These are phyloP conservation scores for Pichia sp. DNA, from an alignment of 1,139 yeast species.

Conservation along the genomic window DNA sequence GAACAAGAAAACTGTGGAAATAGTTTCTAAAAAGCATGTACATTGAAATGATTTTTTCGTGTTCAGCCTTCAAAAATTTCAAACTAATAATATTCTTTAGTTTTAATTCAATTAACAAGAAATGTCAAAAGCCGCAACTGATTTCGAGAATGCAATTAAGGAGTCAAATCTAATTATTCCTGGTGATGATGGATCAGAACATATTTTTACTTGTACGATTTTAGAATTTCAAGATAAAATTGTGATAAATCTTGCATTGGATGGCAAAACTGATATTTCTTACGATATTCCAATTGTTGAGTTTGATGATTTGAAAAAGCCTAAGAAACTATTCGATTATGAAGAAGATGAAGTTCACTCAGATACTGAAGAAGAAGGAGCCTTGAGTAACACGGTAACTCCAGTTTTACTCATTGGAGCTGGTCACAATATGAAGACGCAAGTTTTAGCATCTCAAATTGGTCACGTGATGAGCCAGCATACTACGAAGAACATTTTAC, in stretches of 20 bases:
- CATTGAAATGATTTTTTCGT: no score
- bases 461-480: constrained; percentile 28
- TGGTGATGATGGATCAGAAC: constrained; percentile 3
- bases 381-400: constrained; percentile 19
- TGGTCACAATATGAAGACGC: constrained; percentile 25
- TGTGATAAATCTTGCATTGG: constrained; percentile 28
- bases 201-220: constrained; percentile 20
- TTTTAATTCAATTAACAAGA: no score
- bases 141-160: constrained; percentile 3
- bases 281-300: constrained; percentile 32
- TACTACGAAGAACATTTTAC: constrained; percentile 28
- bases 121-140: constrained; percentile 4
- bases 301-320: constrained; percentile 15
- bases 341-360: constrained; percentile 13
- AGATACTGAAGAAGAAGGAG: constrained; percentile 6
- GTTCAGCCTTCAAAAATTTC: no score
- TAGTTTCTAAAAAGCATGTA: no score
- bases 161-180: constrained; percentile 7
- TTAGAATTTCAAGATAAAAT: constrained; percentile 30
- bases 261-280: constrained; percentile 37
- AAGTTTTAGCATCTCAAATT: constrained; percentile 31
- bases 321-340: constrained; percentile 7
- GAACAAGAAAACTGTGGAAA: neutral
- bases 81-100: no score
- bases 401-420: constrained; percentile 27